These are phyloP conservation scores for Hymenoscyphus fructigenus DNA, from an alignment of 2,329 filamentous ascomycete genomes.

Conservation along the genomic window DNA sequence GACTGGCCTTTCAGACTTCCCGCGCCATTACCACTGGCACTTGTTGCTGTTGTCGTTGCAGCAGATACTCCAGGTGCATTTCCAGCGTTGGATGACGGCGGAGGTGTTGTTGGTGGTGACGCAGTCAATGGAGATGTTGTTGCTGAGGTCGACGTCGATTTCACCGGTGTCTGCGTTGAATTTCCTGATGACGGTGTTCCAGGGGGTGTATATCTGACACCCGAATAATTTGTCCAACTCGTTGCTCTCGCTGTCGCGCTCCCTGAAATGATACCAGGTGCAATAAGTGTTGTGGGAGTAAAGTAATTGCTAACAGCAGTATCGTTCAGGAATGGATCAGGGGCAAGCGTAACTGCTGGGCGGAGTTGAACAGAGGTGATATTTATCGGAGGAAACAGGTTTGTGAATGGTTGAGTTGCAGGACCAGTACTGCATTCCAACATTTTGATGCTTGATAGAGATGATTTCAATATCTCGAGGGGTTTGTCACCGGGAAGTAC, in stretches of 20 bases:
- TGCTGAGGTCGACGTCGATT: not conserved
- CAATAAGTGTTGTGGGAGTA: not conserved
- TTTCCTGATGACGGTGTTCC: not conserved
- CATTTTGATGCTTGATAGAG: not conserved
- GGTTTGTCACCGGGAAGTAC: not conserved
- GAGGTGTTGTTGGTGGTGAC: not conserved
- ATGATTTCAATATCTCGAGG: not conserved
- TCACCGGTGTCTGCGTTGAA: not conserved
- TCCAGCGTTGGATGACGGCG: not conserved
- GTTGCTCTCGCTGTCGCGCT: not conserved
- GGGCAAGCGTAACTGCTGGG: not conserved
- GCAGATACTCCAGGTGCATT: not conserved
- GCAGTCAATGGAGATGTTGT: not conserved
- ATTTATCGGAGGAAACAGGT: not conserved
- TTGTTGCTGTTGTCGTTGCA: not conserved
- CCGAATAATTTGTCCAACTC: not conserved
- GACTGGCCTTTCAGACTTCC: not conserved
- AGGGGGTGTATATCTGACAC: not conserved
- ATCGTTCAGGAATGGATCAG: not conserved
- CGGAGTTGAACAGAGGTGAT: not conserved
- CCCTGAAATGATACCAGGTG: not conserved
- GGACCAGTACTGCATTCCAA: not conserved
- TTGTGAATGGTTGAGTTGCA: not conserved
- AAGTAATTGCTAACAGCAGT: conserved; percentile 7
- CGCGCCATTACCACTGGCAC: not conserved